Base-by-base conservation (phyloP, 805 yeast genomes). In the Kregervanrija delftensis region DNA sequence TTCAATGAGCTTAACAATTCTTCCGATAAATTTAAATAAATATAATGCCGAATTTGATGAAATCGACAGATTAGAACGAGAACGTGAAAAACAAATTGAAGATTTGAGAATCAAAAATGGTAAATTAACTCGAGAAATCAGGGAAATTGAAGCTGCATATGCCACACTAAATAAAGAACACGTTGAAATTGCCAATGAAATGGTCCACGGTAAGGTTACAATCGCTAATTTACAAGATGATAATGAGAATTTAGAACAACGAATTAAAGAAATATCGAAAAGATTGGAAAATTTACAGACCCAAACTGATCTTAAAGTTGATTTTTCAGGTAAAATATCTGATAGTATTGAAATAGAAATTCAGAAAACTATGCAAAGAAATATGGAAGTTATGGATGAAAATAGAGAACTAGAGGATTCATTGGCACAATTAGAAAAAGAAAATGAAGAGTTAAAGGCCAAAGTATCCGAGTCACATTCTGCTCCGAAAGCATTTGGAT, bases 141-240 rank as follows among this genome's bases (percentile, higher is more conserved):
- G 85, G 56, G 74, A 79, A 47, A 69, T 89, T 34, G 96, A 88
- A 61, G 71, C 79, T 13, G 76, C 82, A 16, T 81, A 81, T 56
- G 77, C 83, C 3, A 67, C 77, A 2, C 67, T 91, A 47, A 88
- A 86, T 58, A 72, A 77, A 48, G 96, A 90, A 57, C 97, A 93
- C 62, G 77, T 89, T 30, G 84, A 78, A 44, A 77, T 89, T 34
- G 95, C 96, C 4, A 91, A 90, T 64, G 87, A 81, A 52, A 78
- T 93, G 81, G 88, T 91, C 32, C 79, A 78, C 50, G 83, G 86
- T 35, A 81, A 93, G 56, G 76, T 90, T 35, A 75, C 71, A 43
- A 70, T 85, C 22, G 96, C 95, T 2, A 82, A 83, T 32, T 61
- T 91, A 22, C 69, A 74, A 41, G 91, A 86, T 54, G 95, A 87